Evolutionary conservation across 2,329 filamentous ascomycete species (phyloP).

Genomic region (Fusarium citri): DNA sequence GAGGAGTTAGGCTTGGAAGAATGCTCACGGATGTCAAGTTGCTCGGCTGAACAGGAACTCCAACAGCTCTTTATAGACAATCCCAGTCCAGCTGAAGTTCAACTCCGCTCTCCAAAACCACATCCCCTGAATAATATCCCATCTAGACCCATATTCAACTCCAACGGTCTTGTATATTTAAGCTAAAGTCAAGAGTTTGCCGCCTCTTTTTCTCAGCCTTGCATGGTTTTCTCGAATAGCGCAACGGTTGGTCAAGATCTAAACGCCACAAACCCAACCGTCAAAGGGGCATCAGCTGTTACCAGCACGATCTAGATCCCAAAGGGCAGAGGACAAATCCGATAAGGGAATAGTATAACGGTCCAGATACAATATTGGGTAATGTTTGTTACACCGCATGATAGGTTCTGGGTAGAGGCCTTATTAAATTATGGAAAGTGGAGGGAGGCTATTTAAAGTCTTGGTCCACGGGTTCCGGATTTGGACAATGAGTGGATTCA

Average conservation of each 20-base stretch:
- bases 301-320: slow-evolving; percentile 17
- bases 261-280: slow-evolving; percentile 31
- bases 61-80: slow-evolving; percentile 13
- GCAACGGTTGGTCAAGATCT: slow-evolving; percentile 13
- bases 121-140: neutral
- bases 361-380: neutral
- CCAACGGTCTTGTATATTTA: neutral
- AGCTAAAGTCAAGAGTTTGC: slow-evolving; percentile 7
- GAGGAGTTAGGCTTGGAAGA: neutral
- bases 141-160: neutral
- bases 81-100: neutral
- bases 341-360: neutral
- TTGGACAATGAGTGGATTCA: neutral
- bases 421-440: neutral
- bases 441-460: slow-evolving; percentile 15
- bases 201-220: slow-evolving; percentile 10
- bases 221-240: neutral
- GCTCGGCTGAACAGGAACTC: neutral
- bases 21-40: neutral
- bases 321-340: neutral
- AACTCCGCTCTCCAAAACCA: neutral
- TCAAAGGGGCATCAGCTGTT: slow-evolving; percentile 9
- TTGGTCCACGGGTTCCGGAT: slow-evolving; percentile 17
- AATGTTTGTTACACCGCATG: neutral
- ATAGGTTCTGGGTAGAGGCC: neutral